phyloP scores from a whole-genome alignment of 305 asterid species.

The Stenogyne calaminthoides region DNA sequence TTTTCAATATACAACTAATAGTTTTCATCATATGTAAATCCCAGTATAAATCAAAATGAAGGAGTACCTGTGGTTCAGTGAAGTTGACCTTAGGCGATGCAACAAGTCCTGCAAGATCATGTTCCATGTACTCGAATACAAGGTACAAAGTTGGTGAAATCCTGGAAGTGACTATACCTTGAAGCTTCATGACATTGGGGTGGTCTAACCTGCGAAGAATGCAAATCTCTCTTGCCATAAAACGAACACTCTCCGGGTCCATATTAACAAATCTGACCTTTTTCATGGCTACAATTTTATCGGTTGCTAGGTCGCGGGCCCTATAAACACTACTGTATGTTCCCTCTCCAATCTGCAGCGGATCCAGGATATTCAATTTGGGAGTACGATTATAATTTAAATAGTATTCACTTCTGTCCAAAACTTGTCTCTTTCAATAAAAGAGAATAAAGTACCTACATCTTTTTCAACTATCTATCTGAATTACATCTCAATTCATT shows the following conservation, averaged over 20 bases:
- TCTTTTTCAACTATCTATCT: no score
- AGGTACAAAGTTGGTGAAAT: constrained; percentile 76
- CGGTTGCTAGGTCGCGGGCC: constrained; percentile 60
- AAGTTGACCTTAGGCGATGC: constrained; percentile 61
- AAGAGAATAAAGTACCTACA: no score
- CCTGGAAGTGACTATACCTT: constrained; percentile 74
- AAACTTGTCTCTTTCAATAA: no score
- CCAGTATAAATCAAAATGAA: no score
- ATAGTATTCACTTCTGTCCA: no score
- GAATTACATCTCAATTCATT: no score
- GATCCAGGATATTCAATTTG: no score
- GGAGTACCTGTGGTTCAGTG: constrained; percentile 79
- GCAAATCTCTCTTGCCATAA: constrained; percentile 84
- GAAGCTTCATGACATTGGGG: constrained; percentile 84
- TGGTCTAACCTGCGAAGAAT: constrained; percentile 79
- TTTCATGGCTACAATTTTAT: constrained; percentile 80
- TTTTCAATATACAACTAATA: no score
- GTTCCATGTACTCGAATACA: constrained; percentile 92
- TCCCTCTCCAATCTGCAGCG: constrained; percentile 95
- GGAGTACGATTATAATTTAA: no score
- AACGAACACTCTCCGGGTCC: constrained; percentile 86
- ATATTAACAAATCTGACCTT: constrained; percentile 73
- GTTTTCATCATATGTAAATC: background rate
- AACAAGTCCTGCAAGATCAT: constrained; percentile 83
- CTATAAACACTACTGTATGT: constrained; percentile 82